A percentile compares a stretch with the other conserved stretches of the same genome.
Evolutionary conservation across 169 alveolate species (phyloP).

Genomic region (Plasmodium coatneyi): DNA sequence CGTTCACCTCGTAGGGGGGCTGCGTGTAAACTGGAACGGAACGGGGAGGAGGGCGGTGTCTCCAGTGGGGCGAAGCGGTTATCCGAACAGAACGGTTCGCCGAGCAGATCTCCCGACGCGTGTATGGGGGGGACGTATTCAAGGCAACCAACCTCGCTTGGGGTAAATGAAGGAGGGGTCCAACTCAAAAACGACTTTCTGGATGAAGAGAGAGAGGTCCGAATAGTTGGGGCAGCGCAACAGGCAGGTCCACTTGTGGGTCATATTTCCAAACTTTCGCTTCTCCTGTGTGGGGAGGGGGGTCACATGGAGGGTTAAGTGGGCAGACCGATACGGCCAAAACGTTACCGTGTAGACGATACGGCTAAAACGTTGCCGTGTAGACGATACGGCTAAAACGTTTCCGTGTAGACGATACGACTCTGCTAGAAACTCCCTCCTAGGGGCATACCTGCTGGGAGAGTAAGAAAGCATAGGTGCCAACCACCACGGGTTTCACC

Average conservation of each 20-base stretch:
- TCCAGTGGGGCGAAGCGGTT: neutral
- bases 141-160: constrained; percentile 77
- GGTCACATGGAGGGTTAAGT: neutral
- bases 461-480: constrained; percentile 80
- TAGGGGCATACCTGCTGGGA: constrained; percentile 54
- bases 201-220: constrained; percentile 91
- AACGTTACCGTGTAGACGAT: neutral
- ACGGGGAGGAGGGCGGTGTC: neutral
- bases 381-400: neutral
- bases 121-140: neutral
- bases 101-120: no score
- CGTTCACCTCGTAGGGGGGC: constrained; percentile 86
- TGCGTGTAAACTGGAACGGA: constrained; percentile 76
- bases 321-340: neutral
- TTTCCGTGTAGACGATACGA: neutral
- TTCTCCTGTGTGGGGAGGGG: constrained; percentile 84
- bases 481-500: constrained; percentile 80
- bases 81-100: neutral
- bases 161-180: constrained; percentile 95
- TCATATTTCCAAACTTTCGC: constrained; percentile 90
- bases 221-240: constrained; percentile 92
- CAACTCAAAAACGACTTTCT: constrained; percentile 91
- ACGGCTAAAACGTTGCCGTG: neutral
- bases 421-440: neutral
- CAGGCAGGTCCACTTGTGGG: constrained; percentile 95